A percentile compares a stretch with the other conserved stretches of the same genome.
Evolutionary conservation across 73 alveolate genomes (phyloP).

Genomic region (Paramecium octaurelia): DNA sequence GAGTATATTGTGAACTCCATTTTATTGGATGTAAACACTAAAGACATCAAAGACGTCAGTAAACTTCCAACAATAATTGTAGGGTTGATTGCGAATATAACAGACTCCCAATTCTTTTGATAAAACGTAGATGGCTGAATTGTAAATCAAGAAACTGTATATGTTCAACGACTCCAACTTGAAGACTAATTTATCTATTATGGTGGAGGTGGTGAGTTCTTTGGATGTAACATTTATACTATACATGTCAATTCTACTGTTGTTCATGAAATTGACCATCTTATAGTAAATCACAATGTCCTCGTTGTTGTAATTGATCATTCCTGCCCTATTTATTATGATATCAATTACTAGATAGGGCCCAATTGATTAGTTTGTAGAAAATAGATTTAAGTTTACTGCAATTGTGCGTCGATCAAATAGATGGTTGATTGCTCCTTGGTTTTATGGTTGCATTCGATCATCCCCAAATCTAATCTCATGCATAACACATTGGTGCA

Average conservation of each 20-base stretch:
- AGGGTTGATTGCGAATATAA: background rate
- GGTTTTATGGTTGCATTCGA: background rate
- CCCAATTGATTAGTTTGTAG: background rate
- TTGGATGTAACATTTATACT: background rate
- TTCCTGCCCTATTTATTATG: background rate
- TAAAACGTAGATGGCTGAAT: background rate
- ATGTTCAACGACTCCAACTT: background rate
- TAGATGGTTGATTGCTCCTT: background rate
- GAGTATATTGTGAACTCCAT: background rate
- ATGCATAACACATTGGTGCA: background rate
- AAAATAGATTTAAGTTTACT: background rate
- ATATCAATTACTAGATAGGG: background rate
- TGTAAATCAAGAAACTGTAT: background rate
- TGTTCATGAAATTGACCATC: background rate
- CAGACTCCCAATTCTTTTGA: background rate
- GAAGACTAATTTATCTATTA: background rate
- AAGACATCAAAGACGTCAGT: background rate
- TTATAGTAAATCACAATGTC: background rate
- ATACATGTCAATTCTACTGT: background rate
- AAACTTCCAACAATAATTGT: background rate
- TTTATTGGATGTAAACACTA: background rate
- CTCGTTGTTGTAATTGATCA: background rate
- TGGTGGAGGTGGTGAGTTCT: background rate
- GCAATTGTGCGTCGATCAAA: background rate
- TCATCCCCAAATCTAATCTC: background rate